phyloP scores from a whole-genome alignment of 2,329 filamentous ascomycete genomes.

The Verticillium nonalfalfae region DNA sequence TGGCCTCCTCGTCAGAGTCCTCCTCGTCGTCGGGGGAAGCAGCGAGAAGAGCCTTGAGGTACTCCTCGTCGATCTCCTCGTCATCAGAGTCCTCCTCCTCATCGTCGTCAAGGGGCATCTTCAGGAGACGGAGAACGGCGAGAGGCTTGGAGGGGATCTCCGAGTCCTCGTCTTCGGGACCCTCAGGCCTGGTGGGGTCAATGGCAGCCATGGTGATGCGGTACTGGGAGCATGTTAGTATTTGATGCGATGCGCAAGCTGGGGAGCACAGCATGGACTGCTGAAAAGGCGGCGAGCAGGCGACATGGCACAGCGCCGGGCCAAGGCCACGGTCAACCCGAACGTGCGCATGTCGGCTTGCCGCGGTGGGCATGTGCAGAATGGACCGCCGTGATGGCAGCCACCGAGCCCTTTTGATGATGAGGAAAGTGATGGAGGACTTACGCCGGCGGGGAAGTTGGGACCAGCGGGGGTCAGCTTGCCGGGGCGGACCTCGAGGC shows the following conservation, averaged over 20 bases:
- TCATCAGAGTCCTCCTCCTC: conserved; percentile 36
- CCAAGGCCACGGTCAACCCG: too few relatives aligned
- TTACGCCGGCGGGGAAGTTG: conserved; percentile 78
- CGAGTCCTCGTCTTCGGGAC: conserved; percentile 58
- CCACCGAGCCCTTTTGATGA: not conserved
- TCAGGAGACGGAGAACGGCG: conserved; percentile 87
- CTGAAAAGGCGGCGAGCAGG: not conserved
- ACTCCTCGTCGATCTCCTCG: conserved; percentile 62
- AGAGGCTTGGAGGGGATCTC: conserved; percentile 60
- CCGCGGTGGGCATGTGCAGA: not conserved
- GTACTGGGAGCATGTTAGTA: conserved; percentile 55
- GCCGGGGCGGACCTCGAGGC: conserved; percentile 82
- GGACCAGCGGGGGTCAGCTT: conserved; percentile 72
- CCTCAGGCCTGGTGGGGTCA: conserved; percentile 76
- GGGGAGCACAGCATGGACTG: not conserved
- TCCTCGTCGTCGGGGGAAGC: conserved; percentile 45
- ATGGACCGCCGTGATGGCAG: not conserved
- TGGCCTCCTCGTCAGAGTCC: conserved; percentile 54
- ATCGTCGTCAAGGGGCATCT: conserved; percentile 55
- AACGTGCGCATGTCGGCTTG: not conserved
- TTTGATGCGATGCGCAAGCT: not conserved
- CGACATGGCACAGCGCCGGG: not conserved
- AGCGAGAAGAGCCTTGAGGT: conserved; percentile 49
- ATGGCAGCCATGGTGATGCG: conserved; percentile 98
- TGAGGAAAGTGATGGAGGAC: conserved; percentile 26